Evolutionary conservation across 2,329 filamentous ascomycete genomes (phyloP), one percentile per base, ranked within the genome.

Genomic region (Lachnellula willkommii): DNA sequence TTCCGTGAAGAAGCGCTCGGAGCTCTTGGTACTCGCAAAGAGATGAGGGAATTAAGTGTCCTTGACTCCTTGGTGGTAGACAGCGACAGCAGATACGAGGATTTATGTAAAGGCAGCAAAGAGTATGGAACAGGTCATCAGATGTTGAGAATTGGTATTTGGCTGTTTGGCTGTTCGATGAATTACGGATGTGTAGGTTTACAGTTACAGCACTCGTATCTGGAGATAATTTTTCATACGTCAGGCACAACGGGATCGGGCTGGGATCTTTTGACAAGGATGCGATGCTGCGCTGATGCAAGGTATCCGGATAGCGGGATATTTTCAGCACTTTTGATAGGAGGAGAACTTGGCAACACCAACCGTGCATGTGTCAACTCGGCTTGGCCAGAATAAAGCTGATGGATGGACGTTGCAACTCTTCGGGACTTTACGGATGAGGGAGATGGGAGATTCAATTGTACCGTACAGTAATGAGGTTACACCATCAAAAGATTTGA

Each of bases 201-300:
- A 20, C 20, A 20, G n/a, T 32, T 14, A 3, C 14, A 39, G 47
- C n/a, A n/a, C n/a, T n/a, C n/a, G n/a, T 55, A 42, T 52, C 52
- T 54, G 46, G 24, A 12, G 15, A 40, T 53, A 24, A 50, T 58
- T 58, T 58, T 50, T 49, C 57, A 50, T 58, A 60, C 58, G 58
- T 60, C 58, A 60, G 58, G 50, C 43, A 52, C 50, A 39, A 22
- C 37, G 40, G 9, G 9, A 32, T 11, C 9, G 4, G 4, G 9
- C 28, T 11, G 48, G 55, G 48, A 52, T 52, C 47, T 52, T 53
- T 50, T 20, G 54, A 47, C 57, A 26, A 46, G 54, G 57, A 55
- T 54, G 14, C 36, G 40, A 50, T 20, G 20, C 20, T 20, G 20
- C 20, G 20, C 20, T 20, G 20, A 20, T 49, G 56, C 56, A 55